phyloP scores from a whole-genome alignment of 225 moss, liverwort and hornwort genomes.

The Thuidium tamariscinum region DNA sequence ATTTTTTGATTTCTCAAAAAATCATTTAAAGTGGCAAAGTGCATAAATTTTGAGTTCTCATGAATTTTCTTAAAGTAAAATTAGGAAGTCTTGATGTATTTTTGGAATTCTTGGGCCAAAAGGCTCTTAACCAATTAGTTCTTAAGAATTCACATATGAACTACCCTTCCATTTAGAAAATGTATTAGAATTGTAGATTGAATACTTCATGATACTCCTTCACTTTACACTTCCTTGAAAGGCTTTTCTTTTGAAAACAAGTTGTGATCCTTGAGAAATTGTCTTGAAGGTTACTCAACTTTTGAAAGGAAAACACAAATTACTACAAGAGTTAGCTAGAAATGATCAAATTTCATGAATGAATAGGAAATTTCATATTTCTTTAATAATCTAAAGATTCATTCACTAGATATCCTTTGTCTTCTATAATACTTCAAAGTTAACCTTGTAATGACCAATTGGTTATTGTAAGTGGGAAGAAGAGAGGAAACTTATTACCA shows the following conservation, averaged over 20 bases:
- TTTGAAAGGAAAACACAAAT: too few species aligned
- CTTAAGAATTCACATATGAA: too few species aligned
- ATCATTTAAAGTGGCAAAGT: background rate
- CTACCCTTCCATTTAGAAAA: fast-evolving
- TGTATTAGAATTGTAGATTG: background rate
- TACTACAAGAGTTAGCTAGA: too few species aligned
- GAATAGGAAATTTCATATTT: background rate
- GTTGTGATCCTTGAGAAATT: fast-evolving
- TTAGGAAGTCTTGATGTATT: background rate
- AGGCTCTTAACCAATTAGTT: background rate
- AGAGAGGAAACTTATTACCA: too few species aligned
- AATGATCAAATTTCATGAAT: background rate
- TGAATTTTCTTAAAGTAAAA: background rate
- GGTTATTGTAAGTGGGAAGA: too few species aligned
- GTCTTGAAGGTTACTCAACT: background rate
- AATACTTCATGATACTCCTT: fast-evolving
- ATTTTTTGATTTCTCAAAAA: fast-evolving
- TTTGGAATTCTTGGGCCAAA: fast-evolving
- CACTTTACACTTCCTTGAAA: fast-evolving
- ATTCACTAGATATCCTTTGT: background rate
- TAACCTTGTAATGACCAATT: too few species aligned
- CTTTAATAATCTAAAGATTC: fast-evolving
- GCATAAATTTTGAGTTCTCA: background rate
- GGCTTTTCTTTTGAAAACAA: background rate
- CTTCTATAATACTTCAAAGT: fast-evolving